Evolutionary conservation across 176 grass and related monocot genomes (phyloP).

Genomic region (Ampelocalamus luodianensis): DNA sequence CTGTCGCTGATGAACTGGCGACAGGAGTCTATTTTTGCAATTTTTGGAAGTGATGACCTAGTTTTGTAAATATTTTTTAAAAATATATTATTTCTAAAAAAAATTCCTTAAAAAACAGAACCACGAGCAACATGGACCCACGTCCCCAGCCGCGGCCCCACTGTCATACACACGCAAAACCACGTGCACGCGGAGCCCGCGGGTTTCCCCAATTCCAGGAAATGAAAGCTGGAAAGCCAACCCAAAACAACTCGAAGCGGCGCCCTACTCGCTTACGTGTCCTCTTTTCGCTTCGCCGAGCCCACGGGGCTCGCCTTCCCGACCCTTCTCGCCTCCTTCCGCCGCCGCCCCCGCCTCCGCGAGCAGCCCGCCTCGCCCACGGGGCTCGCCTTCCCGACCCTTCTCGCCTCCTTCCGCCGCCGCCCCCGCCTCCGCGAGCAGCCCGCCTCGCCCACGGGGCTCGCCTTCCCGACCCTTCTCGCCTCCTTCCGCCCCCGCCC

Average conservation of each 20-base stretch:
- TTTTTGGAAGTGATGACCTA: too few relatives aligned
- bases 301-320: neutral
- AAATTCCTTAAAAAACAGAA: too few relatives aligned
- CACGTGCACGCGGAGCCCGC: neutral
- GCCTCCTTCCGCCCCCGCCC: neutral
- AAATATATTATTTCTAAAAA: too few relatives aligned
- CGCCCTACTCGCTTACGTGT: constrained; percentile 54
- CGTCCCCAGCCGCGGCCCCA: neutral
- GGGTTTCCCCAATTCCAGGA: constrained; percentile 18
- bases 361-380: neutral
- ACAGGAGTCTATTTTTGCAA: too few relatives aligned
- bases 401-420: neutral
- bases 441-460: neutral
- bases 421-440: neutral
- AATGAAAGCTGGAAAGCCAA: constrained; percentile 25
- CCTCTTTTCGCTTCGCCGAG: constrained; percentile 2
- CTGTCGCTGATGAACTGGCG: too few relatives aligned
- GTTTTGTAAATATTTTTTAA: too few relatives aligned
- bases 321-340: constrained; percentile 5
- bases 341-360: neutral
- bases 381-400: constrained; percentile 11
- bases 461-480: constrained; percentile 15
- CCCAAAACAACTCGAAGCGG: constrained; percentile 45
- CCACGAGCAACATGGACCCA: neutral
- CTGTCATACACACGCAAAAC: neutral